Evolutionary conservation across 192 early-diverging fungal species (phyloP).

Genomic region (Mortierella antarctica): DNA sequence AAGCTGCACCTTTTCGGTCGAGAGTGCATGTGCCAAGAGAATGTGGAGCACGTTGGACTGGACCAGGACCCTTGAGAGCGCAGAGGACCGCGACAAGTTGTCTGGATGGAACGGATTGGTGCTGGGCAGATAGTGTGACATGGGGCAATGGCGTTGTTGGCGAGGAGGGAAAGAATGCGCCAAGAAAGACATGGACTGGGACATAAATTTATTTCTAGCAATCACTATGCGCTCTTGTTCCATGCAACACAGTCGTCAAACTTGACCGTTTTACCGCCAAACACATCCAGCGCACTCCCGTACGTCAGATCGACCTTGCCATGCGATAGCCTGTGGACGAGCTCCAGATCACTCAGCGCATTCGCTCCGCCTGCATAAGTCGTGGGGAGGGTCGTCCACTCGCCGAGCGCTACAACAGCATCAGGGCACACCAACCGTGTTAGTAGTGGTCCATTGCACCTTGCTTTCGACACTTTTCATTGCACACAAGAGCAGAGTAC

Average conservation of each 20-base stretch:
- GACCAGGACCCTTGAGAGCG: slow-evolving; percentile 52
- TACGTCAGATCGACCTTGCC: slow-evolving; percentile 94
- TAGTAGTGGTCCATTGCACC: neutral
- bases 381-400: slow-evolving; percentile 88
- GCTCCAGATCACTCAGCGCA: slow-evolving; percentile 74
- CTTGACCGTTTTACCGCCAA: slow-evolving; percentile 87
- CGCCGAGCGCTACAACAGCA: slow-evolving; percentile 68
- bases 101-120: slow-evolving; percentile 51
- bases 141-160: neutral
- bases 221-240: slow-evolving; percentile 61
- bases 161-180: neutral
- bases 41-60: slow-evolving; percentile 58
- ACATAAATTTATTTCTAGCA: no score
- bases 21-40: slow-evolving; percentile 58
- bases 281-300: slow-evolving; percentile 97
- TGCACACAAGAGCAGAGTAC: neutral
- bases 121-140: slow-evolving; percentile 10
- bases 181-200: no score
- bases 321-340: slow-evolving; percentile 81
- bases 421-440: neutral
- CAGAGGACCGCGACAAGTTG: slow-evolving; percentile 43
- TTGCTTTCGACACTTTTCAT: neutral
- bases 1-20: slow-evolving; percentile 58
- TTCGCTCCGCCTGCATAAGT: slow-evolving; percentile 96
- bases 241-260: slow-evolving; percentile 85